Evolutionary conservation across 1,284 basidiomycete genomes (phyloP), one percentile per base, ranked within the genome.

Genomic region (Ganoderma boninense): DNA sequence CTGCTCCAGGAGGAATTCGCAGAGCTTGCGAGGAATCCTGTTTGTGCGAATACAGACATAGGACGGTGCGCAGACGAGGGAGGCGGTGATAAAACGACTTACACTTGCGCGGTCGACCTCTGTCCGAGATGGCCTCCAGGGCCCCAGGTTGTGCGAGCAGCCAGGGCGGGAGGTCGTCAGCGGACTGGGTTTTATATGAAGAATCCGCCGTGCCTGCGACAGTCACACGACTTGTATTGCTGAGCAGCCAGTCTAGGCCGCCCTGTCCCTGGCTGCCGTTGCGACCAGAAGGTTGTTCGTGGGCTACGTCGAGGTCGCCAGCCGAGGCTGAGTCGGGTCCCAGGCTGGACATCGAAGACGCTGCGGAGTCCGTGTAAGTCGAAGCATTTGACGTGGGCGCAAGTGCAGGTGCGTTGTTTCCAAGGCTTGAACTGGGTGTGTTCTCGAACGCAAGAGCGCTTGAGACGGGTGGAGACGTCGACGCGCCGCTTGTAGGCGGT

Each of bases 91-190:
- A 44, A 16, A 32, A 10, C 20, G 66, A 79, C 81, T 69, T 73
- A 82, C 69, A 89, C 84, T 77, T 88, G 87, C 0, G 84, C 84
- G 0, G 86, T 87, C 2, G 86, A 82, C 32, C 80, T 35, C 75
- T 77, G 42, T 82, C 82, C 13, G 82, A 81, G 23, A 81, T 74
- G 40, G 71, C 66, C 63, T 80, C 72, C 35, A 80, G 69, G 35
- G 74, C 73, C 42, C 63, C 73, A 13, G 69, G 69, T 18, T 63
- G 56, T 46, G 75, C 75, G 14, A 76, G 75, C 64, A 82, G 71
- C 81, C 81, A 82, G 32, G 42, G 52, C 14, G 79, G 81, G 32
- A 73, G 35, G 5, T 69, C 69, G 60, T n/a, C 35, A 38, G 63
- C 11, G 32, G 63, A n/a, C 16, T 26, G 52, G 2, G 66, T 49